Percentiles rank a stretch among this genome's conserved stretches.
These are phyloP conservation scores for Golubevia pallescens DNA, from an alignment of 1,284 basidiomycete genomes.

Conservation along the genomic window DNA sequence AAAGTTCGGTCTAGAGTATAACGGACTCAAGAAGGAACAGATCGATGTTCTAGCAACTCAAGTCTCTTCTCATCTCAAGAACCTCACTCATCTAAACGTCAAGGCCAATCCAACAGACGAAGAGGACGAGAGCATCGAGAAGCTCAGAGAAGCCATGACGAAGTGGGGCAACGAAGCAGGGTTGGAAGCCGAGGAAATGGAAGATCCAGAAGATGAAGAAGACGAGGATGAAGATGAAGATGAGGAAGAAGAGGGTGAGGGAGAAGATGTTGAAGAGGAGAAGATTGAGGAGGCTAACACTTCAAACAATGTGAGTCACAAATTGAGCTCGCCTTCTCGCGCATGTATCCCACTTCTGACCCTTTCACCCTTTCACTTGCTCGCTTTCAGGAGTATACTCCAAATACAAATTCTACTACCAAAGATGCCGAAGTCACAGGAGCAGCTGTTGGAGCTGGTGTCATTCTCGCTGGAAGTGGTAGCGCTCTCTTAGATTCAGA, in stretches of 20 bases:
- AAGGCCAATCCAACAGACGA: slow-evolving; percentile 63
- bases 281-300: slow-evolving; percentile 18
- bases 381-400: no score
- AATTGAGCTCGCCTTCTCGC: no score
- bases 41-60: slow-evolving; percentile 40
- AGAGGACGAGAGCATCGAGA: slow-evolving; percentile 53
- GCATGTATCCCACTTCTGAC: no score
- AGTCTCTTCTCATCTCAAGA: slow-evolving; percentile 31
- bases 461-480: no score
- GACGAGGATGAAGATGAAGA: slow-evolving; percentile 52
- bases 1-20: slow-evolving; percentile 53
- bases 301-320: not conserved
- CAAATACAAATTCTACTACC: no score
- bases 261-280: slow-evolving; percentile 34
- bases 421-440: not conserved
- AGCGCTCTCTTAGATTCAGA: no score
- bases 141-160: slow-evolving; percentile 44
- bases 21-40: slow-evolving; percentile 49
- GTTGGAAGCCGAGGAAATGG: no score
- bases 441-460: not conserved
- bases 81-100: slow-evolving; percentile 47
- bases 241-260: slow-evolving; percentile 36
- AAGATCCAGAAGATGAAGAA: no score
- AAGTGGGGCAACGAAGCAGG: slow-evolving; percentile 29
- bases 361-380: no score